Evolutionary conservation across 768 basidiomycete species (phyloP), one percentile per base, ranked within the genome.

Genomic region (Mrakia blollopis): DNA sequence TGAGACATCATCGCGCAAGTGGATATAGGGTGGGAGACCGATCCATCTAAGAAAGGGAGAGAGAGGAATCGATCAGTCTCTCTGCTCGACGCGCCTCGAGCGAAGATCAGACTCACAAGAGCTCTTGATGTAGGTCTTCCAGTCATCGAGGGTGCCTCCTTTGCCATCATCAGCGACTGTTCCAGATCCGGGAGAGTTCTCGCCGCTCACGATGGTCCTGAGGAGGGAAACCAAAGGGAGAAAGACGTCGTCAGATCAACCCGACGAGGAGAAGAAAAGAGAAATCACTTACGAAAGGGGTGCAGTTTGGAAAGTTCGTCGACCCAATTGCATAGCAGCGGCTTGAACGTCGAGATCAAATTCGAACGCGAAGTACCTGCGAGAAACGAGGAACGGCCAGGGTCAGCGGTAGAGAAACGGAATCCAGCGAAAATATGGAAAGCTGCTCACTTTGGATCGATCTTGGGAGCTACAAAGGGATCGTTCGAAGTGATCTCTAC

Each of bases 1-100:
- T 82, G 83, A 3, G 88, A 87, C 70, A 89, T 82, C 88, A 90
- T 89, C 9, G 88, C 85, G 81, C 86, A 87, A 9, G 89, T 87
- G 28, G 85, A 86, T 44, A 85, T 84, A 6, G 90, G 90, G 81
- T 91, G 90, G 83, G 85, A 84, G 35, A 88, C 87, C 25, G 86
- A 83, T 13, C 82, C 78, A 80, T 57, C 57, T 57, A 14, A 7
- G 23, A 57, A 57, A 11, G n/a, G 23, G 14, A 23, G 50, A 65
- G 62, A 9, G n/a, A n/a, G n/a, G 63, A 67, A 35, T 6, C 21
- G 7, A 1, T 67, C n/a, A 35, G 32, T 30, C 30, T 67, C 30
- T 3, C 30, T 1, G 23, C 23, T 21, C 10, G 7, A n/a, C 39
- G 39, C 5, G 11, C 39, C 7, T 23, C 23, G 41, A 21, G 16